phyloP scores from a whole-genome alignment of 2,329 filamentous ascomycete genomes.

The Curvularia spicifera region DNA sequence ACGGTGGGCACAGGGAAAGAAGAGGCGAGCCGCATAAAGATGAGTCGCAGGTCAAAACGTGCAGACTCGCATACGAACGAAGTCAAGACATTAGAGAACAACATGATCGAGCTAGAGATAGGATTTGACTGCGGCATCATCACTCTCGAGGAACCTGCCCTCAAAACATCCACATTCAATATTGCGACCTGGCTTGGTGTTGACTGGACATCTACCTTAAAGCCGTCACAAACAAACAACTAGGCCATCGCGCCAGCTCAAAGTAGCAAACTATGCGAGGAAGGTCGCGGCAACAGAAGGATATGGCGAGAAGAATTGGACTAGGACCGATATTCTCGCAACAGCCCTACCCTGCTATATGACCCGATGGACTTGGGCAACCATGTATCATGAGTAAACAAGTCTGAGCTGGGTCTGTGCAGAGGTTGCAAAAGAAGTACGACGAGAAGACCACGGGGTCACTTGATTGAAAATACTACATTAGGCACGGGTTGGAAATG shows the following conservation, averaged over 20 bases:
- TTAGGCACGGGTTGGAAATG: background rate
- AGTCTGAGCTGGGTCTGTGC: background rate
- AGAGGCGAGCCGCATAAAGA: background rate
- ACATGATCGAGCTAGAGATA: constrained; percentile 2
- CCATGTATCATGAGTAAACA: background rate
- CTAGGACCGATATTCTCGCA: background rate
- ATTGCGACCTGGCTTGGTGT: background rate
- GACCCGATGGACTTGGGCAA: background rate
- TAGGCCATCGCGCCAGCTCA: no score
- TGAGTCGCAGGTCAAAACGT: background rate
- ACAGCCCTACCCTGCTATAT: background rate
- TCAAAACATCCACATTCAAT: background rate
- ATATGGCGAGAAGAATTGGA: background rate
- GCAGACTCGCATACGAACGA: background rate
- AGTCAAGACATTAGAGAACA: background rate
- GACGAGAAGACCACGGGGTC: background rate
- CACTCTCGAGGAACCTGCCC: background rate
- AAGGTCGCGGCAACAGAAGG: background rate
- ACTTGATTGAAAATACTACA: background rate
- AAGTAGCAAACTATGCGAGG: no score
- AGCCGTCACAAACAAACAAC: no score
- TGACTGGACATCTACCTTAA: background rate
- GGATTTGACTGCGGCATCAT: background rate
- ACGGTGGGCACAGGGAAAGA: background rate
- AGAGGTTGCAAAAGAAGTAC: background rate